These are phyloP conservation scores for Astragalus membranaceus DNA, from an alignment of 306 rosid species.

Conservation along the genomic window DNA sequence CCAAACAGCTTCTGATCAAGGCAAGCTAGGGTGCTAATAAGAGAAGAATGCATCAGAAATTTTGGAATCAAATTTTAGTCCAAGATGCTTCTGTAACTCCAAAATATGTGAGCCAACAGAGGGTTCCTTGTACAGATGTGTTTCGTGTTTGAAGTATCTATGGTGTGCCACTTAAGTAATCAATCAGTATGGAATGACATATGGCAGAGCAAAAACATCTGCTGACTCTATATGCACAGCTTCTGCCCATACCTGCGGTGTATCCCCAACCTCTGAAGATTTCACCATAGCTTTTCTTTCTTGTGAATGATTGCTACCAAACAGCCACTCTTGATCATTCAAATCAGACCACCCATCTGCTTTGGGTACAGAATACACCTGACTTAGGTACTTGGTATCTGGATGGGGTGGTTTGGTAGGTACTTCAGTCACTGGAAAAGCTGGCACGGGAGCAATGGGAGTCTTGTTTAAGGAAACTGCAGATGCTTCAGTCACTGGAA, in stretches of 20 bases:
- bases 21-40: slow-evolving; percentile 12
- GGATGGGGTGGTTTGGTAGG: slow-evolving; percentile 52
- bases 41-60: slow-evolving; percentile 25
- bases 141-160: slow-evolving; percentile 1
- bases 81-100: slow-evolving; percentile 25
- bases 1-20: slow-evolving; percentile 6
- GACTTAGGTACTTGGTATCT: slow-evolving; percentile 49
- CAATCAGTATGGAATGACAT: slow-evolving; percentile 69
- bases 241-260: slow-evolving; percentile 64
- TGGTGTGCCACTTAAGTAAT: slow-evolving; percentile 14
- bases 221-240: slow-evolving; percentile 55
- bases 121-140: slow-evolving; percentile 16
- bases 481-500: too few species aligned
- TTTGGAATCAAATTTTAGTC: slow-evolving; percentile 20
- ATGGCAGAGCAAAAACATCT: slow-evolving; percentile 65
- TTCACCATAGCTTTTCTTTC: slow-evolving; percentile 34
- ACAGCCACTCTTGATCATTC: slow-evolving; percentile 61
- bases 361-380: slow-evolving; percentile 55
- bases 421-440: too few species aligned
- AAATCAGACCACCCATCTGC: slow-evolving; percentile 40
- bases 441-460: too few species aligned
- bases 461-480: too few species aligned
- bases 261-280: slow-evolving; percentile 32
- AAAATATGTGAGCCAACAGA: neutral
- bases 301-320: slow-evolving; percentile 28